phyloP scores from a whole-genome alignment of 2,329 filamentous ascomycete species.

The Pseudogymnoascus sp. region DNA sequence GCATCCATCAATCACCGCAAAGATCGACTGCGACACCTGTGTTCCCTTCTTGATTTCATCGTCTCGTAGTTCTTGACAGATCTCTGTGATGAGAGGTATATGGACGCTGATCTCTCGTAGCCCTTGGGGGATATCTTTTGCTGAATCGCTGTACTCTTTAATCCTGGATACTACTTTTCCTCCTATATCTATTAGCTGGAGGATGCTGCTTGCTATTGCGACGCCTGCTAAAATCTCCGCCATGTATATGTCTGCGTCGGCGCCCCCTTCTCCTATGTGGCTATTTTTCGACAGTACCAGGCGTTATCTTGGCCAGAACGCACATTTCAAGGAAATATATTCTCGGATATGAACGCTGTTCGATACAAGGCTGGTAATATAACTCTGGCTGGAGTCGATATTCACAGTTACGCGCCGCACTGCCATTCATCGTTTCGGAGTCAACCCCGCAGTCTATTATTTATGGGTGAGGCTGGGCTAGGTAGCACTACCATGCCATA shows the following conservation, averaged over 20 bases:
- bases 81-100: not conserved
- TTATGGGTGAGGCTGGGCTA: not conserved
- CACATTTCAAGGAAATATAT: not conserved
- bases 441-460: not conserved
- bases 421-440: not conserved
- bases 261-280: not conserved
- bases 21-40: not conserved
- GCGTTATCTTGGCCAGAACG: not conserved
- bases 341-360: not conserved
- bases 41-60: not conserved
- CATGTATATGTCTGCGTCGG: not conserved
- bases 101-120: not conserved
- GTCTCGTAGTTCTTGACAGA: not conserved
- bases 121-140: not conserved
- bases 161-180: not conserved
- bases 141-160: not conserved
- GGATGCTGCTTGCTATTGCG: not conserved
- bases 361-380: not conserved
- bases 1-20: not conserved
- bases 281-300: not conserved
- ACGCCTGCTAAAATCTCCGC: not conserved
- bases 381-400: not conserved
- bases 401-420: not conserved
- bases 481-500: not conserved
- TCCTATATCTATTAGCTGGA: not conserved